Conservation (phyloP, 495 filamentous ascomycete species). For the Bombardia bombarda region DNA sequence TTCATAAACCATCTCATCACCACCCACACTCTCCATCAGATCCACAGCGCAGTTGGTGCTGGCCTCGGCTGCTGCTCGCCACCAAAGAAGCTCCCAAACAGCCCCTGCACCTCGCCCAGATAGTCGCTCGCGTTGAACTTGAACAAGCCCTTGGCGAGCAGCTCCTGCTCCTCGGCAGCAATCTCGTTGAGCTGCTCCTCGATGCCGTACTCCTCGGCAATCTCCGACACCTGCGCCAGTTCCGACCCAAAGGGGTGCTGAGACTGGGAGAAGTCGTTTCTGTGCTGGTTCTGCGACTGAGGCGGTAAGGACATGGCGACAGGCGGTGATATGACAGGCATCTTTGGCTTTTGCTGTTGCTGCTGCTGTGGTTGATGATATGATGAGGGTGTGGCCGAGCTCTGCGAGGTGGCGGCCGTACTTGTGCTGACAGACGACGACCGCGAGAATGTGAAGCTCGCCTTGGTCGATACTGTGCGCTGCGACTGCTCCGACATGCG, state of each 20-base stretch:
- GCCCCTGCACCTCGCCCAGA: conserved; percentile 65
- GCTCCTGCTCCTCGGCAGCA: conserved; percentile 62
- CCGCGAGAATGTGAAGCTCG: conserved; percentile 38
- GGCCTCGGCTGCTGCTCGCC: conserved; percentile 6
- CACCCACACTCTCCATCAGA: conserved; percentile 1
- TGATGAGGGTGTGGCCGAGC: conserved; percentile 17
- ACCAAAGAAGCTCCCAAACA: conserved; percentile 43
- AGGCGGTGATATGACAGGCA: conserved; percentile 8
- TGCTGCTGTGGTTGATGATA: no score
- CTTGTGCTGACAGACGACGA: conserved; percentile 42
- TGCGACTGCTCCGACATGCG: conserved; percentile 42
- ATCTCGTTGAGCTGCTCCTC: conserved; percentile 53
- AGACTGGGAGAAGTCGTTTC: conserved; percentile 21
- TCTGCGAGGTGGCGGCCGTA: conserved; percentile 26
- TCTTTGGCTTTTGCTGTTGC: conserved; percentile 31
- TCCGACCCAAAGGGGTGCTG: conserved; percentile 62
- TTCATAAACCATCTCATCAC: not conserved
- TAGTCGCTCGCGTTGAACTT: conserved; percentile 81
- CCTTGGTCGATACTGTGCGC: conserved; percentile 34
- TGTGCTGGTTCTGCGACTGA: conserved; percentile 14
- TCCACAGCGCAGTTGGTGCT: conserved; percentile 11
- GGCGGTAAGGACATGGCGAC: conserved; percentile 18
- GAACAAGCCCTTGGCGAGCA: conserved; percentile 57
- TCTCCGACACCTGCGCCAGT: conserved; percentile 64
- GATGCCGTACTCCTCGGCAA: conserved; percentile 79